Evolutionary conservation across 768 basidiomycete genomes (phyloP).

Genomic region (Xanthoconium purpureum): DNA sequence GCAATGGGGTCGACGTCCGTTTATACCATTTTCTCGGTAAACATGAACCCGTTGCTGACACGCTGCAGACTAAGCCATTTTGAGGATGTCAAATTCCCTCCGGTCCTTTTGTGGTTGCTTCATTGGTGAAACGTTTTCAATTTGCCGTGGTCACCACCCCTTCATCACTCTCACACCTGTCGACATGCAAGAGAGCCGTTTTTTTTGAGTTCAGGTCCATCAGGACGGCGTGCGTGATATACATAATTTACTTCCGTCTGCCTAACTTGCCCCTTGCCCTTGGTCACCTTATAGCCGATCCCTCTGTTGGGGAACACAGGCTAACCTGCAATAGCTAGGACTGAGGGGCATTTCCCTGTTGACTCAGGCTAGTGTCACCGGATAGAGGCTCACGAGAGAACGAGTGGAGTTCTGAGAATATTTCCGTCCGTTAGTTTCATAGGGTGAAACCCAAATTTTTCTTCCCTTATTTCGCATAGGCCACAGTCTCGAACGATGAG

Average conservation of each 20-base stretch:
- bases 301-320: neutral
- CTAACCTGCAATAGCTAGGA: neutral
- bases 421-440: neutral
- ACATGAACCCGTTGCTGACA: conserved; percentile 1
- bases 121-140: conserved; percentile 1
- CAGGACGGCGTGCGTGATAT: neutral
- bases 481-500: no score
- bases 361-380: neutral
- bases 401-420: neutral
- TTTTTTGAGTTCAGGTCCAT: neutral
- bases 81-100: conserved; percentile 9
- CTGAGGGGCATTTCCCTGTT: neutral
- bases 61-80: conserved; percentile 19
- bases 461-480: neutral
- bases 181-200: neutral
- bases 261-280: neutral
- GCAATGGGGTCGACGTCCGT: neutral
- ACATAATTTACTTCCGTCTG: conserved; percentile 1
- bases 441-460: neutral
- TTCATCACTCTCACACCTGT: conserved; percentile 18
- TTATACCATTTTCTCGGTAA: neutral
- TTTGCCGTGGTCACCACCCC: conserved; percentile 11
- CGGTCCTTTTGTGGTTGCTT: neutral
- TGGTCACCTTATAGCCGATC: conserved; percentile 3
- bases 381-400: neutral